Base-by-base conservation (phyloP, 202 grass and related monocot genomes). In the Carex sylvatica region DNA sequence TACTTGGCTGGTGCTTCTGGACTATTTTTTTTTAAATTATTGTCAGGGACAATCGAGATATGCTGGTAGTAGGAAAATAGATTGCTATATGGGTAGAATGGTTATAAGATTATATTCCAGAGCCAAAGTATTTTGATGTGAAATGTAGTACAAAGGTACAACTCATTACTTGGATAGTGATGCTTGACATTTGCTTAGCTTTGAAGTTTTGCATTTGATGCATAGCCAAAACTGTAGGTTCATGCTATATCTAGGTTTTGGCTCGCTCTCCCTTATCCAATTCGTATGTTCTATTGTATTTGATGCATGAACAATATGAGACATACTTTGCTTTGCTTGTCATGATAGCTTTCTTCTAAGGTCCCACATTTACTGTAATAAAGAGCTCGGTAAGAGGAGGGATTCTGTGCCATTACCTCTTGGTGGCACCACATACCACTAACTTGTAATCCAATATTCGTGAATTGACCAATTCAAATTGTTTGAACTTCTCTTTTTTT, bases 381-480 rank as follows among this genome's bases (percentile, higher is more conserved):
- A 12, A 52, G 20, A 73, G 22, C 51, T 26, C 44, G 52, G 35
- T 70, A 28, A 52, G 20, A 68, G 16, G 31, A 52, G 11, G 46
- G 20, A 53, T 51, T 28, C 23, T 1, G 22, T 74, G 46, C 2
- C 70, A 53, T 13, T 52, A 46, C 23, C 70, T 53, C 44, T 16
- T 74, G 46, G 44, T 74, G 19, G 20, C 4, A 74, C 70, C 42
- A 15, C 40, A 22, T 47, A 72, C 65, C 16, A 19, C 16, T 40
- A 9, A 19, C 46, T 53, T 22, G 11, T 52, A 58, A 30, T 74
- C 14, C 11, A 11, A 14, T 6, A 49, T 12, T 52, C 4, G 66
- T 42, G 66, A 52, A 72, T 28, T 16, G 40, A 73, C 12, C 70
- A 73, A 73, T 47, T 73, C 69, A 73, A 73, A 73, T n/a, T 70